phyloP scores from a whole-genome alignment of 1,284 basidiomycete genomes.

The Ganoderma meredithae region DNA sequence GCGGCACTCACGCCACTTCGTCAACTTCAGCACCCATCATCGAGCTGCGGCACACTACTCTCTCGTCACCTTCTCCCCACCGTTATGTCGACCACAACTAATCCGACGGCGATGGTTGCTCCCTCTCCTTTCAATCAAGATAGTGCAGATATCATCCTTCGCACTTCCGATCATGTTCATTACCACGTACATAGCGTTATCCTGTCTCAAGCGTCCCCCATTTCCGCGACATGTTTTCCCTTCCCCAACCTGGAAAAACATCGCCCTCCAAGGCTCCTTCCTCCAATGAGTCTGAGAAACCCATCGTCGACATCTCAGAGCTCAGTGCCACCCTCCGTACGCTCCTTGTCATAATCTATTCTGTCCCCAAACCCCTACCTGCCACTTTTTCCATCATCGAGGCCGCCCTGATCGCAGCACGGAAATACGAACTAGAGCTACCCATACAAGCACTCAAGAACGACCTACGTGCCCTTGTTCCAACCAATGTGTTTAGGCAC shows the following conservation, averaged over 20 bases:
- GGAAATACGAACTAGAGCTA: conserved; percentile 32
- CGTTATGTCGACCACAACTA: conserved; percentile 35
- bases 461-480: conserved; percentile 10
- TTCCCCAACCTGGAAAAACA: background rate
- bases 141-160: conserved; percentile 24
- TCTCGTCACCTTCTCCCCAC: too few species aligned
- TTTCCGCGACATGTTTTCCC: conserved; percentile 22
- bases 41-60: too few species aligned
- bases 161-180: conserved; percentile 24
- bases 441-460: conserved; percentile 14
- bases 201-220: conserved; percentile 19
- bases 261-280: background rate
- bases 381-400: background rate
- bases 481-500: background rate
- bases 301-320: conserved; percentile 35
- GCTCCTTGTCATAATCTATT: conserved; percentile 50
- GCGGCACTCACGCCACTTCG: too few species aligned
- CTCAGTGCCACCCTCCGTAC: conserved; percentile 40
- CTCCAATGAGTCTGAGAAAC: background rate
- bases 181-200: conserved; percentile 25
- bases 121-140: conserved; percentile 25
- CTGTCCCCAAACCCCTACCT: conserved; percentile 31
- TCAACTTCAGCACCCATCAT: too few species aligned
- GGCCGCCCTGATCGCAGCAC: conserved; percentile 21
- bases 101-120: background rate